Percentiles rank a stretch among this genome's conserved stretches.
These are phyloP conservation scores for Syncephalastrum racemosum DNA, from an alignment of 371 early-diverging fungal species.

Conservation along the genomic window DNA sequence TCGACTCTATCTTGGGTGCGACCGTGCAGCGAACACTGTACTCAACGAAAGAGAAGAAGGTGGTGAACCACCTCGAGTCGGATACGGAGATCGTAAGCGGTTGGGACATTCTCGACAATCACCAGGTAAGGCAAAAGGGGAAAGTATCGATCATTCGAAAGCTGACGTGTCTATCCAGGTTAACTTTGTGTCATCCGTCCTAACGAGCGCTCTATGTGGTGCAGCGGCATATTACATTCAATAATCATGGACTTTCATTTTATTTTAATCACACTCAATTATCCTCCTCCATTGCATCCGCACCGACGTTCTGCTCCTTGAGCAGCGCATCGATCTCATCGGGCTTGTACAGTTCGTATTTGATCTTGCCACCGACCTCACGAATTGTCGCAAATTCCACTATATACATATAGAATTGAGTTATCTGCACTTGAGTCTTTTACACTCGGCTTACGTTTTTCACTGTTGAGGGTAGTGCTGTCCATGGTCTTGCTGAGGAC, in stretches of 20 bases:
- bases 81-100: conserved; percentile 63
- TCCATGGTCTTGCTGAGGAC: conserved; percentile 97
- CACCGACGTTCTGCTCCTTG: conserved; percentile 62
- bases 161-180: conserved; percentile 9
- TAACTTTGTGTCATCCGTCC: conserved; percentile 22
- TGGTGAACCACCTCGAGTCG: conserved; percentile 38
- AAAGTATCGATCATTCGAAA: neutral
- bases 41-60: conserved; percentile 58
- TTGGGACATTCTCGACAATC: conserved; percentile 71
- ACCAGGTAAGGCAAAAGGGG: conserved; percentile 53
- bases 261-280: neutral
- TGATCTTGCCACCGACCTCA: conserved; percentile 50
- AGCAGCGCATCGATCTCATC: conserved; percentile 78
- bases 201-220: conserved; percentile 21
- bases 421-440: neutral
- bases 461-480: conserved; percentile 81
- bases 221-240: conserved; percentile 15
- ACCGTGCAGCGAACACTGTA: conserved; percentile 74
- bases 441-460: conserved; percentile 74
- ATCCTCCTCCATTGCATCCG: conserved; percentile 30
- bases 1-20: conserved; percentile 88
- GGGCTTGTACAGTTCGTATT: conserved; percentile 68
- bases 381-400: conserved; percentile 85
- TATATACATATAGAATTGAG: conserved; percentile 18
- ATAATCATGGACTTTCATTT: neutral